These are phyloP conservation scores for Atkinsonella texensis DNA, from an alignment of 2,329 filamentous ascomycete genomes.

Conservation along the genomic window DNA sequence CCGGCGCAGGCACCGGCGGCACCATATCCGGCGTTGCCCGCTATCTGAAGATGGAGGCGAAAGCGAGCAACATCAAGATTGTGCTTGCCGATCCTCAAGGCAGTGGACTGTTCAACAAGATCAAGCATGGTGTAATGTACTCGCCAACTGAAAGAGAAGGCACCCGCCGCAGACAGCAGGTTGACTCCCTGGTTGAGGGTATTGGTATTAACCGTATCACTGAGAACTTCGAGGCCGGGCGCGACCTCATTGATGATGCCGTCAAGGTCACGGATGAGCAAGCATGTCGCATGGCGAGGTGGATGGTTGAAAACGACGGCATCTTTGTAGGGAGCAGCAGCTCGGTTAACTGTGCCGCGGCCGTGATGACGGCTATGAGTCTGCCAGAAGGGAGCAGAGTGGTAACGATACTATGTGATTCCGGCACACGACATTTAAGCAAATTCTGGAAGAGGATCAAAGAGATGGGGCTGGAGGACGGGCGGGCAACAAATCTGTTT, in stretches of 20 bases:
- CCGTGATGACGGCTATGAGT: conserved; percentile 53
- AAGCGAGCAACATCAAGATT: conserved; percentile 50
- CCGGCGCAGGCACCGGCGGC: conserved; percentile 87
- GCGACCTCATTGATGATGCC: conserved; percentile 80
- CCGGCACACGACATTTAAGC: conserved; percentile 69
- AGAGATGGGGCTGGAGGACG: conserved; percentile 53
- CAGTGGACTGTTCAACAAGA: conserved; percentile 82
- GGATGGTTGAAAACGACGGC: conserved; percentile 90
- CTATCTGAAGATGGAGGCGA: conserved; percentile 60
- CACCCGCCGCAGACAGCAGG: conserved; percentile 76
- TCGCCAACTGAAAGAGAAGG: conserved; percentile 80
- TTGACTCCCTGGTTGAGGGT: conserved; percentile 92
- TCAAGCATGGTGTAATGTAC: conserved; percentile 95
- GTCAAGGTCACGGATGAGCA: conserved; percentile 80
- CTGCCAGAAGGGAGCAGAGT: conserved; percentile 52
- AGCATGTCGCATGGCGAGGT: conserved; percentile 86
- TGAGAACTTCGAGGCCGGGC: conserved; percentile 77
- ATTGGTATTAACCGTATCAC: conserved; percentile 95
- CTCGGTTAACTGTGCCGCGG: conserved; percentile 88
- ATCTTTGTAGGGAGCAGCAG: conserved; percentile 91
- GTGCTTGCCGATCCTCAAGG: conserved; percentile 91
- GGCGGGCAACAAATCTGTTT: conserved; percentile 35
- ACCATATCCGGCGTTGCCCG: conserved; percentile 80
- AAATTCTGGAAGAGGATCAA: conserved; percentile 74
- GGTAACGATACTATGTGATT: conserved; percentile 78